Evolutionary conservation across 192 early-diverging fungal species (phyloP).

Genomic region (Backusella sp.): DNA sequence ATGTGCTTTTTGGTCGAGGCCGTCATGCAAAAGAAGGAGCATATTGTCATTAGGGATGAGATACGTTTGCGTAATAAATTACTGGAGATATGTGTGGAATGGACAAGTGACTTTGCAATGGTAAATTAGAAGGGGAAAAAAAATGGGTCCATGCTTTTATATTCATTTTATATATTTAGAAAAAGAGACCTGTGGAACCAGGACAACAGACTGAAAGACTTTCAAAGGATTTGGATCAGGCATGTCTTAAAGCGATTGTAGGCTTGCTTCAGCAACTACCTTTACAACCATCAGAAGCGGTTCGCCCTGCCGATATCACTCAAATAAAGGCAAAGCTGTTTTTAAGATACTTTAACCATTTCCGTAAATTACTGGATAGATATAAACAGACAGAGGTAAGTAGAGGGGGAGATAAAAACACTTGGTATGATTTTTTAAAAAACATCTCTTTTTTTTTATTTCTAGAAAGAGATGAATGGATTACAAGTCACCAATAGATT

Average conservation of each 20-base stretch:
- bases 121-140: conserved; percentile 23
- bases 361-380: conserved; percentile 64
- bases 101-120: conserved; percentile 64
- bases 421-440: too few relatives aligned
- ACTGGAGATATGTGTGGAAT: conserved; percentile 66
- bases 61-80: conserved; percentile 66
- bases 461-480: conserved; percentile 6
- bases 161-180: background rate
- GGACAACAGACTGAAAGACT: conserved; percentile 54
- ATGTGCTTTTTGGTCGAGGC: conserved; percentile 73
- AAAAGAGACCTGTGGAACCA: background rate
- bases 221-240: conserved; percentile 72
- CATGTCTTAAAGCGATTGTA: conserved; percentile 71
- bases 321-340: conserved; percentile 63
- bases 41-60: conserved; percentile 67
- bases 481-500: conserved; percentile 52
- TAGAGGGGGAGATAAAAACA: background rate
- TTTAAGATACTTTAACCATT: conserved; percentile 70
- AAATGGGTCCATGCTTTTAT: background rate
- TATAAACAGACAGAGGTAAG: conserved; percentile 52
- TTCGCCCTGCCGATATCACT: conserved; percentile 48
- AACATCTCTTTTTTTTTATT: background rate
- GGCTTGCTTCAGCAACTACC: conserved; percentile 65
- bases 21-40: conserved; percentile 69
- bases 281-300: conserved; percentile 57